phyloP scores from a whole-genome alignment of 2,329 filamentous ascomycete genomes.

The Talaromyces atroroseus region DNA sequence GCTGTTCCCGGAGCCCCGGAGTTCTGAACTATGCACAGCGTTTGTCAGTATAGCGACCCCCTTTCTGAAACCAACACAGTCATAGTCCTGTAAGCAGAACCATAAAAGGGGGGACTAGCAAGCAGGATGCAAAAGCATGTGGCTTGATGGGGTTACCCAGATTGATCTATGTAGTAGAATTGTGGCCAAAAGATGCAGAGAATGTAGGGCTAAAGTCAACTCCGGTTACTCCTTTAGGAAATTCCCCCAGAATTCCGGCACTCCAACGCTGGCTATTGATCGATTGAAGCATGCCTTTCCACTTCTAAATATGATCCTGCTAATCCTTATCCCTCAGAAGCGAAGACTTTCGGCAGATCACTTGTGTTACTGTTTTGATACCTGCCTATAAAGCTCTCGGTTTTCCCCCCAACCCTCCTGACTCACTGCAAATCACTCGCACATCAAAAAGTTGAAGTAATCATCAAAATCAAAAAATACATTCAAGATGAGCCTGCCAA shows the following conservation, averaged over 20 bases:
- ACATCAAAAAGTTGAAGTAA: not conserved
- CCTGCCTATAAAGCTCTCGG: not conserved
- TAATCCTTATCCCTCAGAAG: not conserved
- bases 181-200: not conserved
- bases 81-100: no score
- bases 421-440: no score
- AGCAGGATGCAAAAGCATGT: no score
- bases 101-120: no score
- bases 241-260: not conserved
- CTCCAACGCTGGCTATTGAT: not conserved
- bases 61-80: no score
- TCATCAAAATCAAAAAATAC: no score
- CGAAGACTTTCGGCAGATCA: not conserved
- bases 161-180: no score
- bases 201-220: not conserved
- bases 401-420: not conserved
- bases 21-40: no score
- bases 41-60: no score
- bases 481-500: constrained; percentile 45
- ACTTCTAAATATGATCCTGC: not conserved
- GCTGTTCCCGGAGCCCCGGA: no score
- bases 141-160: no score
- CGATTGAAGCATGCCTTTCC: not conserved
- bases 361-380: not conserved
- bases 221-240: constrained; percentile 8